Percentiles rank a stretch among this genome's conserved stretches.
Evolutionary conservation across 495 filamentous ascomycete genomes (phyloP).

Genomic region (Penicillium roqueforti): DNA sequence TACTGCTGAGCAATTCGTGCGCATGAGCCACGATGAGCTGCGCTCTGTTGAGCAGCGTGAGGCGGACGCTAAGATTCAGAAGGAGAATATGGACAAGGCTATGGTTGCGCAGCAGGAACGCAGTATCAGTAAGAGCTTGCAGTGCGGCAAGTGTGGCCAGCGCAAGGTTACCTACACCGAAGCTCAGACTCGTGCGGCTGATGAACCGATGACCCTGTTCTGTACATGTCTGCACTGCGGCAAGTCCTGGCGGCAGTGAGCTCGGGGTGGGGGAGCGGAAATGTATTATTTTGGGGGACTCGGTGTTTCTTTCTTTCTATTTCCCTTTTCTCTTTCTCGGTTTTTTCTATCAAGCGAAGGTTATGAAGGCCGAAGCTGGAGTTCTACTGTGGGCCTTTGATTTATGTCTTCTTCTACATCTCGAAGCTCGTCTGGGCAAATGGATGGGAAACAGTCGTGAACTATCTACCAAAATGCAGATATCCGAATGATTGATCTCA

Average conservation of each 20-base stretch:
- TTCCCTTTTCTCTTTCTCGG: conserved; percentile 6
- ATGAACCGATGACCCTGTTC: conserved; percentile 56
- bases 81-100: conserved; percentile 93
- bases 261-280: conserved; percentile 2
- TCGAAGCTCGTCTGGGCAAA: background rate
- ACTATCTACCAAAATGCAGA: conserved; percentile 2
- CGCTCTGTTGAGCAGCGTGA: conserved; percentile 66
- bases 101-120: conserved; percentile 56
- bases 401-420: background rate
- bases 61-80: conserved; percentile 63
- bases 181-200: conserved; percentile 90
- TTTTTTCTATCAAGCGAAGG: conserved; percentile 1
- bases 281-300: conserved; percentile 20
- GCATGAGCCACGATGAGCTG: conserved; percentile 70
- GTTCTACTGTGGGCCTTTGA: conserved; percentile 9
- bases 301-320: conserved; percentile 12
- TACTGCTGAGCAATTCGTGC: conserved; percentile 64
- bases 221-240: conserved; percentile 50
- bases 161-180: conserved; percentile 93
- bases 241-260: conserved; percentile 48
- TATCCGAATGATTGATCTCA: background rate
- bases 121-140: conserved; percentile 74
- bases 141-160: conserved; percentile 84
- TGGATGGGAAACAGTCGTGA: background rate
- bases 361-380: conserved; percentile 12